Percentiles rank a stretch among this genome's conserved stretches.
These are phyloP conservation scores for Talaromyces verruculosus DNA, from an alignment of 2,329 filamentous ascomycete species.

Conservation along the genomic window DNA sequence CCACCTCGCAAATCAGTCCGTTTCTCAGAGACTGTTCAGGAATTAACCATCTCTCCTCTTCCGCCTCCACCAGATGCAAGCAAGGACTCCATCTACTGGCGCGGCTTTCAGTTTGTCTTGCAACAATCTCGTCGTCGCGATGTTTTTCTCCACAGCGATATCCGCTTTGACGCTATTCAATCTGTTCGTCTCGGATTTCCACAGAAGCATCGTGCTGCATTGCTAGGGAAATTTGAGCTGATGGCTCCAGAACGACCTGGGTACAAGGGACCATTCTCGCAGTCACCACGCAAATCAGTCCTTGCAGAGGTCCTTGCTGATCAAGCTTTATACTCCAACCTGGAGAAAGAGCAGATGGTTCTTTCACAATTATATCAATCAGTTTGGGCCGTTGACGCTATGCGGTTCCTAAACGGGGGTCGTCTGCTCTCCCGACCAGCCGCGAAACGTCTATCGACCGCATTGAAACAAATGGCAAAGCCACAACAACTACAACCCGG, in stretches of 20 bases:
- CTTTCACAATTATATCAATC: slow-evolving; percentile 65
- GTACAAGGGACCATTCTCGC: slow-evolving; percentile 67
- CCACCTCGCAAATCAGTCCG: slow-evolving; percentile 34
- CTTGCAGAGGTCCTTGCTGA: slow-evolving; percentile 60
- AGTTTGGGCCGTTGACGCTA: slow-evolving; percentile 63
- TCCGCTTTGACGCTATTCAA: slow-evolving; percentile 86
- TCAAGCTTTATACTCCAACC: slow-evolving; percentile 38
- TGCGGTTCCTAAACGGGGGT: slow-evolving; percentile 61
- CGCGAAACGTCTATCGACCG: slow-evolving; percentile 35
- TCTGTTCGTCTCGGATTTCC: slow-evolving; percentile 73
- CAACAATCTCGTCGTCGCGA: slow-evolving; percentile 67
- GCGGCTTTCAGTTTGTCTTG: slow-evolving; percentile 75
- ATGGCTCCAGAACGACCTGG: slow-evolving; percentile 68
- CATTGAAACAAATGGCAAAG: slow-evolving; percentile 27
- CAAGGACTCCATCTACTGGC: slow-evolving; percentile 81
- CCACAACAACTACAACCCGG: slow-evolving; percentile 24
- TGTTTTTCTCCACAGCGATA: slow-evolving; percentile 78
- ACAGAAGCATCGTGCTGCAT: slow-evolving; percentile 72
- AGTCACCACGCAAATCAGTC: slow-evolving; percentile 69
- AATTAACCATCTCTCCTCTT: slow-evolving; percentile 40
- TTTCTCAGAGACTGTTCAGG: slow-evolving; percentile 35
- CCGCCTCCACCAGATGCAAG: slow-evolving; percentile 44
- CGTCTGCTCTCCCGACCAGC: slow-evolving; percentile 59
- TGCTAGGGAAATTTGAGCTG: slow-evolving; percentile 82
- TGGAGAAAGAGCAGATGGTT: slow-evolving; percentile 78